A percentile compares a stretch with the other conserved stretches of the same genome.
Conservation (phyloP, 768 basidiomycete genomes). For the Hygrocybe punicea region DNA sequence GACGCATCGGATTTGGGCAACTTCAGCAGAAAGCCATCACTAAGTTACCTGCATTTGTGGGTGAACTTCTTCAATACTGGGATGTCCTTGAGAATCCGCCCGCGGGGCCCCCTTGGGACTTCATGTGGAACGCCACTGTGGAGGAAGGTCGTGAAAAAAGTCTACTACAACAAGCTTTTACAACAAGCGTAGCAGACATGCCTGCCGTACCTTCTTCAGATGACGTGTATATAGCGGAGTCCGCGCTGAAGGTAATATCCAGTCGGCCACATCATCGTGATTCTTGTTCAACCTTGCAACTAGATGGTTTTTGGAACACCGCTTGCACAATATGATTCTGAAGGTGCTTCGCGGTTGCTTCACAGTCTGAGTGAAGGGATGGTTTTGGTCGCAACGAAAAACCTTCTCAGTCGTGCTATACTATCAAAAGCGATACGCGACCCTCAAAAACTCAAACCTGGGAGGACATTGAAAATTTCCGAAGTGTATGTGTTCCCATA, state of each 20-base stretch:
- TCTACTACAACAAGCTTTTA: constrained; percentile 56
- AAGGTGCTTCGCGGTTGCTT: constrained; percentile 56
- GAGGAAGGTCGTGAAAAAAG: constrained; percentile 77
- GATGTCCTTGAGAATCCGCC: constrained; percentile 48
- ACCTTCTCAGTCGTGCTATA: constrained; percentile 61
- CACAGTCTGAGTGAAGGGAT: constrained; percentile 51
- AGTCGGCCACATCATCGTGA: not conserved
- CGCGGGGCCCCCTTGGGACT: constrained; percentile 57
- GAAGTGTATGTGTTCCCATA: constrained; percentile 47
- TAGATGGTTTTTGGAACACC: constrained; percentile 80
- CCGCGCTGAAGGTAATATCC: constrained; percentile 60
- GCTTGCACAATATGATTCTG: constrained; percentile 61
- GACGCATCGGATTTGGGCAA: constrained; percentile 62
- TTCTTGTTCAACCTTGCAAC: not conserved
- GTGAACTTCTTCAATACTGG: constrained; percentile 44
- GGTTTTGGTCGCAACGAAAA: constrained; percentile 55
- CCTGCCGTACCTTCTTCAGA: constrained; percentile 35
- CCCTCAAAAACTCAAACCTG: constrained; percentile 60
- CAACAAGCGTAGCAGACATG: constrained; percentile 41
- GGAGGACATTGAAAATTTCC: constrained; percentile 72
- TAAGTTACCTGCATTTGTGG: constrained; percentile 43
- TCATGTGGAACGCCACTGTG: constrained; percentile 66
- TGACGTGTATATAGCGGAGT: constrained; percentile 54
- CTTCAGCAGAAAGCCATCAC: constrained; percentile 33
- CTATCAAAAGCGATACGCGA: constrained; percentile 66